Conservation (phyloP, 1,284 basidiomycete species). For the Inonotus obliquus region DNA sequence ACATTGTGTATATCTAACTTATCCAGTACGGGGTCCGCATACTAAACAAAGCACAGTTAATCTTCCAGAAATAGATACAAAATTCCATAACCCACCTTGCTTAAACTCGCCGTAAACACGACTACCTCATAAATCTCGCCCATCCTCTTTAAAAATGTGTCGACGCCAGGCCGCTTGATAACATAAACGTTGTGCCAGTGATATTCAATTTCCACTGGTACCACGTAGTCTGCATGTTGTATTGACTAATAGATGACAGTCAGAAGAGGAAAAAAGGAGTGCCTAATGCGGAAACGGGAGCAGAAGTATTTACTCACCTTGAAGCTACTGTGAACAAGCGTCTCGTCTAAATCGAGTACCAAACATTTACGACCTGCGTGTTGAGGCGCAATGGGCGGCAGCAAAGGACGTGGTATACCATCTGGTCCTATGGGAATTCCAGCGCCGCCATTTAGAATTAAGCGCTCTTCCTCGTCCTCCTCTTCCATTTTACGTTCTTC, state of each 20-base stretch:
- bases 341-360: slow-evolving; percentile 95
- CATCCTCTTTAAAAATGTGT: slow-evolving; percentile 96
- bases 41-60: slow-evolving; percentile 44
- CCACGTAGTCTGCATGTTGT: slow-evolving; percentile 94
- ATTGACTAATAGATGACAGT: slow-evolving; percentile 67
- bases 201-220: slow-evolving; percentile 98
- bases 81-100: slow-evolving; percentile 62
- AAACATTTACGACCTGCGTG: slow-evolving; percentile 87
- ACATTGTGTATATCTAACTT: slow-evolving; percentile 92
- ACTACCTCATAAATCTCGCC: slow-evolving; percentile 98
- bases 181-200: slow-evolving; percentile 99
- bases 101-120: slow-evolving; percentile 95
- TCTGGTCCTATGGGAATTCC: slow-evolving; percentile 84
- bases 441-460: slow-evolving; percentile 77
- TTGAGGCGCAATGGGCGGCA: slow-evolving; percentile 70
- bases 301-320: slow-evolving; percentile 49
- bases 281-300: not conserved
- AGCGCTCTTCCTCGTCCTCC: slow-evolving; percentile 73
- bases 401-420: slow-evolving; percentile 77
- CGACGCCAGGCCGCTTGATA: slow-evolving; percentile 97
- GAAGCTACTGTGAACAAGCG: slow-evolving; percentile 90
- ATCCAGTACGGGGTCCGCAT: slow-evolving; percentile 97
- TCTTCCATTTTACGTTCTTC: slow-evolving; percentile 44
- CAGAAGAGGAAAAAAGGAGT: not conserved
- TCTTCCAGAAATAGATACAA: slow-evolving; percentile 7